Evolutionary conservation across 176 grass and related monocot species (phyloP).

Genomic region (Lolium perenne): DNA sequence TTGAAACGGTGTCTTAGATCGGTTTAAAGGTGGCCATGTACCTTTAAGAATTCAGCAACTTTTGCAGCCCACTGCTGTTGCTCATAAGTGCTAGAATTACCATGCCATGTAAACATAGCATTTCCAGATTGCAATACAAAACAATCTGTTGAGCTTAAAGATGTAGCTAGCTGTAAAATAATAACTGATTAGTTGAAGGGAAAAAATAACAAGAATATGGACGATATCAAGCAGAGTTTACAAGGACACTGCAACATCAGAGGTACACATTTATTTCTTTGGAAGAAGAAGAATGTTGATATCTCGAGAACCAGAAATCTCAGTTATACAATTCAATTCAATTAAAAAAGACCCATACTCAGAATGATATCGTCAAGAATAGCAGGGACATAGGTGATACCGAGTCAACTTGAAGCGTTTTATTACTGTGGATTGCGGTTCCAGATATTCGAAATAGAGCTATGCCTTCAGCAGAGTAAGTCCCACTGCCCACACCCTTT

Average conservation of each 20-base stretch:
- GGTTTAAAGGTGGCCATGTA: slow-evolving; percentile 34
- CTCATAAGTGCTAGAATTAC: slow-evolving; percentile 84
- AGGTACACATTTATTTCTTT: not conserved
- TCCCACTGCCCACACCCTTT: slow-evolving; percentile 65
- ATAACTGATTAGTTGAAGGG: slow-evolving; percentile 25
- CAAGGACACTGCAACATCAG: not conserved
- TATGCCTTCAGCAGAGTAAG: slow-evolving; percentile 76
- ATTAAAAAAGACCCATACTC: not conserved
- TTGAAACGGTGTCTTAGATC: slow-evolving; percentile 13
- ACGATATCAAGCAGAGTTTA: slow-evolving; percentile 2
- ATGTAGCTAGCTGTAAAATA: slow-evolving; percentile 77
- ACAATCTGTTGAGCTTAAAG: slow-evolving; percentile 83
- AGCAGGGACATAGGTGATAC: slow-evolving; percentile 50
- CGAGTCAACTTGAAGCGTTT: slow-evolving; percentile 89
- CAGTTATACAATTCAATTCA: not conserved
- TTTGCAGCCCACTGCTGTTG: slow-evolving; percentile 87
- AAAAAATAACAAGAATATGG: slow-evolving; percentile 2
- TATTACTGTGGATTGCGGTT: slow-evolving; percentile 78
- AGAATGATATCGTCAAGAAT: slow-evolving; percentile 9
- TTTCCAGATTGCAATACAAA: slow-evolving; percentile 96
- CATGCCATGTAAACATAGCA: slow-evolving; percentile 87
- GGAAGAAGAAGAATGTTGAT: not conserved
- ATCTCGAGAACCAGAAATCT: not conserved
- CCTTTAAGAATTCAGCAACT: slow-evolving; percentile 94
- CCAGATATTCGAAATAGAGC: slow-evolving; percentile 84